These are phyloP conservation scores for Strigomonas galati DNA, from an alignment of 208 protist species.

Conservation along the genomic window DNA sequence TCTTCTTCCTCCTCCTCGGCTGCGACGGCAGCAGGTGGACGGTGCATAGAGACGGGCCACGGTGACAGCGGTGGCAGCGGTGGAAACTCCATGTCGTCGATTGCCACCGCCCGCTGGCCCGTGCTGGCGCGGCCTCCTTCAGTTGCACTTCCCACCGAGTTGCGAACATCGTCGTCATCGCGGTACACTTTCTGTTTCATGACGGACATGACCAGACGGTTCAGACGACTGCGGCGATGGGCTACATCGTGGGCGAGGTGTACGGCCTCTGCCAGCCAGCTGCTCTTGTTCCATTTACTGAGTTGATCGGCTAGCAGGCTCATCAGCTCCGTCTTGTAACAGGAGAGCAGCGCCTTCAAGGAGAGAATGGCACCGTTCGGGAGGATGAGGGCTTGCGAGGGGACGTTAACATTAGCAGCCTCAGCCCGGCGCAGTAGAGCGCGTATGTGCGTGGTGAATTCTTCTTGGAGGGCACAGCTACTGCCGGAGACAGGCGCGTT, in stretches of 20 bases:
- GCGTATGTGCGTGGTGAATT: too few relatives aligned
- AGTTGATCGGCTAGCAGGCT: not conserved
- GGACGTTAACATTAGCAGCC: not conserved
- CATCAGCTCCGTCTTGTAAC: not conserved
- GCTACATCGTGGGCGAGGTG: not conserved
- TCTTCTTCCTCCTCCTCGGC: conserved; percentile 7
- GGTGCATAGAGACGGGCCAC: not conserved
- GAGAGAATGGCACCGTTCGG: not conserved
- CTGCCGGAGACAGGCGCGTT: too few relatives aligned
- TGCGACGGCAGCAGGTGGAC: not conserved
- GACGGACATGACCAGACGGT: not conserved
- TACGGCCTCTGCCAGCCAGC: not conserved
- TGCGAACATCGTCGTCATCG: too few relatives aligned
- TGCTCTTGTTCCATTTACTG: not conserved
- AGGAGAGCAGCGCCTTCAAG: not conserved
- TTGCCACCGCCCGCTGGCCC: too few relatives aligned
- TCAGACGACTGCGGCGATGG: not conserved
- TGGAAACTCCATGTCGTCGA: not conserved
- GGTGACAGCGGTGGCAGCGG: not conserved
- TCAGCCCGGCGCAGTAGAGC: not conserved
- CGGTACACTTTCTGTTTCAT: not conserved
- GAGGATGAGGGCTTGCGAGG: not conserved
- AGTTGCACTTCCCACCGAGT: too few relatives aligned
- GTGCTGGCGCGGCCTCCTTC: too few relatives aligned
- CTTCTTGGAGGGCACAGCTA: too few relatives aligned